Percentiles rank a stretch among this genome's conserved stretches.
Conservation (phyloP, 768 basidiomycete species). For the Phanerochaete carnosa region DNA sequence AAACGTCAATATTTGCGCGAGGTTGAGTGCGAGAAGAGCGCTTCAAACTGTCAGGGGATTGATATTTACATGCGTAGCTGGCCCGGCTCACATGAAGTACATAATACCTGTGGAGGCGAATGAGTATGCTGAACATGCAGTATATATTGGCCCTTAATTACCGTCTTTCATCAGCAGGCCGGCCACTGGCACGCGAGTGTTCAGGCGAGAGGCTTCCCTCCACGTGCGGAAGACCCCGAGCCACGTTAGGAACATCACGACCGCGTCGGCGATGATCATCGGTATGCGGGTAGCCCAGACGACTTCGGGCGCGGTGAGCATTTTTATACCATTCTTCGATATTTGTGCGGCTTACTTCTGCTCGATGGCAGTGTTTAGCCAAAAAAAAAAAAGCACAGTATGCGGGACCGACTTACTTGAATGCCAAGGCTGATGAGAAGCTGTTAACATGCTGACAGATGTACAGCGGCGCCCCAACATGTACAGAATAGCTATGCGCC, state of each 20-base stretch:
- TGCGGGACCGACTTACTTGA: background rate
- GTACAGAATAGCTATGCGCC: background rate
- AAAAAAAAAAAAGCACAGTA: background rate
- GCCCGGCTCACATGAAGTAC: background rate
- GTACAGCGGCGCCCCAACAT: background rate
- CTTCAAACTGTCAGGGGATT: background rate
- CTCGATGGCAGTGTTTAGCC: too few relatives aligned
- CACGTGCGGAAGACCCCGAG: background rate
- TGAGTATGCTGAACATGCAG: background rate
- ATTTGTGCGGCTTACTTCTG: too few relatives aligned
- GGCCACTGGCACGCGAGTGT: background rate
- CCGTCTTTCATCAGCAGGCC: background rate
- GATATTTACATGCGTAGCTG: background rate
- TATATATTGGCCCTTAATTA: background rate
- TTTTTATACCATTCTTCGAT: background rate
- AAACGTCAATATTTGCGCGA: background rate
- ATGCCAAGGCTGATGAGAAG: background rate
- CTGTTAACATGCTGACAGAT: background rate
- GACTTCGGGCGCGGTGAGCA: background rate
- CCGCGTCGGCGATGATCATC: background rate
- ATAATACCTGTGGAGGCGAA: background rate
- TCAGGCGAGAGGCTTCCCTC: background rate
- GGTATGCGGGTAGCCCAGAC: slow-evolving; percentile 1
- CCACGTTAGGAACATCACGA: slow-evolving; percentile 3
- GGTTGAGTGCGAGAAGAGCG: background rate